phyloP scores from a whole-genome alignment of 2,329 filamentous ascomycete genomes.

The Gremmenia infestans region DNA sequence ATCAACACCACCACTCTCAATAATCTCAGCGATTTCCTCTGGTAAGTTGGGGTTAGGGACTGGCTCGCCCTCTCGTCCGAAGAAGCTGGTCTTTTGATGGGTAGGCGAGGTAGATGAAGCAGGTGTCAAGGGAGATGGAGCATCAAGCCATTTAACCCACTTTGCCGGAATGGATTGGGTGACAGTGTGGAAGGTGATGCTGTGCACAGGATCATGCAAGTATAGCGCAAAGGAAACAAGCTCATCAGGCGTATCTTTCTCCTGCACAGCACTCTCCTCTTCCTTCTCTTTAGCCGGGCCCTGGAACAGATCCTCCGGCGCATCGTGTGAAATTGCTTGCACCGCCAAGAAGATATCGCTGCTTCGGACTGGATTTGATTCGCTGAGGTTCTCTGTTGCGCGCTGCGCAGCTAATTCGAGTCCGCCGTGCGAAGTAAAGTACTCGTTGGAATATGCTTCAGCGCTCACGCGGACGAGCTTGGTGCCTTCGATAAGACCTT shows the following conservation, averaged over 20 bases:
- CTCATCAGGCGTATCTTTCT: slow-evolving; percentile 50
- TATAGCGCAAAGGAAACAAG: slow-evolving; percentile 71
- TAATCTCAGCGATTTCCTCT: slow-evolving; percentile 81
- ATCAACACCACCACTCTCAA: slow-evolving; percentile 71
- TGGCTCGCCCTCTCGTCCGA: slow-evolving; percentile 43
- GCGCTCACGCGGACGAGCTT: slow-evolving; percentile 88
- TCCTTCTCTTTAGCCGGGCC: slow-evolving; percentile 52
- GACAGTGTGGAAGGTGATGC: slow-evolving; percentile 78
- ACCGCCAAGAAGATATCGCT: slow-evolving; percentile 95
- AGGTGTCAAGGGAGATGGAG: slow-evolving; percentile 54
- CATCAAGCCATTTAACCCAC: slow-evolving; percentile 91
- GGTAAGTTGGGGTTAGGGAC: slow-evolving; percentile 52
- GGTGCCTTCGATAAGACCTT: slow-evolving; percentile 77
- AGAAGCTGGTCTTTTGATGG: slow-evolving; percentile 26
- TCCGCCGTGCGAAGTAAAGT: slow-evolving; percentile 73
- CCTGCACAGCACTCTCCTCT: slow-evolving; percentile 46
- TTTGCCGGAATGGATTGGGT: slow-evolving; percentile 78
- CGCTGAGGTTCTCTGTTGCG: slow-evolving; percentile 72
- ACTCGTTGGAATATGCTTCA: slow-evolving; percentile 81
- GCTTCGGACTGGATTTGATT: slow-evolving; percentile 83
- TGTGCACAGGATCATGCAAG: slow-evolving; percentile 83
- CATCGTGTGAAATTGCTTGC: slow-evolving; percentile 70
- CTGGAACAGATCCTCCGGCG: slow-evolving; percentile 64
- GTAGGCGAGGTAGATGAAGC: slow-evolving; percentile 31
- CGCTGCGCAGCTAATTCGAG: slow-evolving; percentile 74